Evolutionary conservation across 345 rosid genomes (phyloP).

Genomic region (Ricinus communis): DNA sequence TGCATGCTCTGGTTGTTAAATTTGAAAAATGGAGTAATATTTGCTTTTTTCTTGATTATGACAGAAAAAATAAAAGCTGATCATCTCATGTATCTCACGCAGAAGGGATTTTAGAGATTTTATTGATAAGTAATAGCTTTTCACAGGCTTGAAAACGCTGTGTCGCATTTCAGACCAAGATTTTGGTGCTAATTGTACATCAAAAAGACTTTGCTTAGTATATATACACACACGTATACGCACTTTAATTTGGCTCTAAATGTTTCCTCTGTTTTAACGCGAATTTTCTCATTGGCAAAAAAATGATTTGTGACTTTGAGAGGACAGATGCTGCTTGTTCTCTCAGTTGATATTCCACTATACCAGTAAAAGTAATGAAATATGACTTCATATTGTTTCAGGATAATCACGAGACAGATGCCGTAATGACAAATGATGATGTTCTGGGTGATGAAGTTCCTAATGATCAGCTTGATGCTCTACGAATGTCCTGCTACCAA

Average conservation of each 20-base stretch:
- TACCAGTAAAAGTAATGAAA: neutral
- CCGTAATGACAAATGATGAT: slow-evolving; percentile 85
- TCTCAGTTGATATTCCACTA: neutral
- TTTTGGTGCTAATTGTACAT: neutral
- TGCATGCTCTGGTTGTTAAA: neutral
- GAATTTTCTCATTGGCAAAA: neutral
- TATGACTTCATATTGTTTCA: slow-evolving; percentile 30
- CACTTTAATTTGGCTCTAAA: neutral
- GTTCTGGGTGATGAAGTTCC: slow-evolving; percentile 96
- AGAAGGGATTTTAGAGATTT: neutral
- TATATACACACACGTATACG: no score
- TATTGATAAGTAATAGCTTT: neutral
- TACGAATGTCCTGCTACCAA: slow-evolving; percentile 67
- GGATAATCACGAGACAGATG: slow-evolving; percentile 60
- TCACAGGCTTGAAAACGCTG: neutral
- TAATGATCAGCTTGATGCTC: slow-evolving; percentile 58
- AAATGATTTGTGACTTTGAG: neutral
- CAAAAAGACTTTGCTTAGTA: neutral
- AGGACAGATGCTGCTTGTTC: neutral
- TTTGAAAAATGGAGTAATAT: neutral
- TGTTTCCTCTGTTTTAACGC: neutral
- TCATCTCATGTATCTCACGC: neutral
- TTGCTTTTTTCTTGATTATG: neutral
- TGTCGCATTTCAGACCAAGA: neutral
- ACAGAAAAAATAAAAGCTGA: neutral